Evolutionary conservation across 495 filamentous ascomycete genomes (phyloP).

Genomic region (Aspergillus egyptiacus): DNA sequence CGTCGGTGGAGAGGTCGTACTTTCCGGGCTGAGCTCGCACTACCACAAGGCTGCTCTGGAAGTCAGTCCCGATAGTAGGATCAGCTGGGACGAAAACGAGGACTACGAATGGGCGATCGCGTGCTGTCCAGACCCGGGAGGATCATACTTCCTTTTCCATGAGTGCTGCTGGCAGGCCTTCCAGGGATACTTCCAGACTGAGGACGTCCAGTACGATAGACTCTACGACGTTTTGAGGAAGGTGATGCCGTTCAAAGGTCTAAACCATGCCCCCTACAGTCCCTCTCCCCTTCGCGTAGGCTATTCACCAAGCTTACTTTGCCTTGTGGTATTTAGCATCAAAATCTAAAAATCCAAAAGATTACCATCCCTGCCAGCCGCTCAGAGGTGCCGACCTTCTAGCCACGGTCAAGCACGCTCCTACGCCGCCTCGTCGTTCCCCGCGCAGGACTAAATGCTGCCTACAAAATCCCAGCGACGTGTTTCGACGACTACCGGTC

Average conservation of each 20-base stretch:
- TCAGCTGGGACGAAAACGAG: not conserved
- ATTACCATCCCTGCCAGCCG: not conserved
- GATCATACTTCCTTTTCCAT: constrained; percentile 3
- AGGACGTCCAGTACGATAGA: not conserved
- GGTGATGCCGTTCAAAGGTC: not conserved
- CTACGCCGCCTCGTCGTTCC: too few species aligned
- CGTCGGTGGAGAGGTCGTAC: not conserved
- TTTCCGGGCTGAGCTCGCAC: not conserved
- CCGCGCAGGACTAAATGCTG: too few species aligned
- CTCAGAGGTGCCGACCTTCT: not conserved
- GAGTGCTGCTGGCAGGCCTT: constrained; percentile 1
- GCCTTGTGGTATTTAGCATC: too few species aligned
- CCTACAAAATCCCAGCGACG: not conserved
- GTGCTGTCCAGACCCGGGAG: not conserved
- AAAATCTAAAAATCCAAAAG: too few species aligned
- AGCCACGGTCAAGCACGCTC: too few species aligned
- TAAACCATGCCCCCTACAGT: too few species aligned
- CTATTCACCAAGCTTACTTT: too few species aligned
- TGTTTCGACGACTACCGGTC: not conserved
- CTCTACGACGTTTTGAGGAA: not conserved
- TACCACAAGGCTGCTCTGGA: not conserved
- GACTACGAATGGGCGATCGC: not conserved
- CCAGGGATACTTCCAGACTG: not conserved
- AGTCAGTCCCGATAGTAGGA: not conserved
- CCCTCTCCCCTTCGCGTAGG: too few species aligned